Conservation (phyloP, 176 grass and related monocot species). For the Avena sativa region DNA sequence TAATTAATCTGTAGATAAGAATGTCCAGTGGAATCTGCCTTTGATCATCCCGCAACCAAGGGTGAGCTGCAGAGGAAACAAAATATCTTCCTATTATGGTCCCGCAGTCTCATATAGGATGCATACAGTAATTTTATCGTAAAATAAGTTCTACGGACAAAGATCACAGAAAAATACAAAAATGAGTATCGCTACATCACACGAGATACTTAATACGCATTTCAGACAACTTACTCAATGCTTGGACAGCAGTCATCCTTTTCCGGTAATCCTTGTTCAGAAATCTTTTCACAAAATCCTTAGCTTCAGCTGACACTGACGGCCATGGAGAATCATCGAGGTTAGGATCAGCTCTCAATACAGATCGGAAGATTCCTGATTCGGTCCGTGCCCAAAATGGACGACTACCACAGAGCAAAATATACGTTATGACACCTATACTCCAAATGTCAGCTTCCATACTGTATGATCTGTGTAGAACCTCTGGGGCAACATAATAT, state of each 20-base stretch:
- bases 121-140: not conserved
- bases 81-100: constrained; percentile 9
- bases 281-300: constrained; percentile 99
- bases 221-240: constrained; percentile 78
- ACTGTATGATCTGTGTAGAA: constrained; percentile 98
- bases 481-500: constrained; percentile 97
- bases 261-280: constrained; percentile 98
- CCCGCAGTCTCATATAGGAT: constrained; percentile 2
- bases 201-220: constrained; percentile 13
- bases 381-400: constrained; percentile 99
- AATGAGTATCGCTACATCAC: constrained; percentile 3
- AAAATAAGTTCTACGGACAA: constrained; percentile 2
- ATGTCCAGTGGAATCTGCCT: constrained; percentile 83
- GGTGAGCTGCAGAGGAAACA: constrained; percentile 64
- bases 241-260: constrained; percentile 99
- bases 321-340: constrained; percentile 97
- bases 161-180: not conserved
- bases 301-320: constrained; percentile 77
- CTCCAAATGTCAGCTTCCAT: constrained; percentile 99
- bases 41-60: constrained; percentile 84
- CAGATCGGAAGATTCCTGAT: constrained; percentile 98
- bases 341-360: constrained; percentile 95
- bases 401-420: constrained; percentile 89
- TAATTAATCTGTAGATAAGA: constrained; percentile 86
- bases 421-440: constrained; percentile 99